Evolutionary conservation across 768 basidiomycete species (phyloP).

Genomic region (Xanthoconium stramineum): DNA sequence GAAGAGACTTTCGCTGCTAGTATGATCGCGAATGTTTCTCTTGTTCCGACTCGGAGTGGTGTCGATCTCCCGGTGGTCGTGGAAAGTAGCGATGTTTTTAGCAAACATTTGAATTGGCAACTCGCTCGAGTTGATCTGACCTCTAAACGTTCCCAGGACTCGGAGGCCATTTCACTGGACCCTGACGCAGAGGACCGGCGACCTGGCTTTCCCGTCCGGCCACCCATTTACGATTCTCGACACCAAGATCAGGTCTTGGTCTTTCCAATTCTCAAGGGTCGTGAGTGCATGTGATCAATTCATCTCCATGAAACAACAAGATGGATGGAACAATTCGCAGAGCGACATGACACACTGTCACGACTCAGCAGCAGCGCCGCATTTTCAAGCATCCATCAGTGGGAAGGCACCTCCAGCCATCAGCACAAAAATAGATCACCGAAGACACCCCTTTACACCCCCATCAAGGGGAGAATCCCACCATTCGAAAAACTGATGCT

Average conservation of each 20-base stretch:
- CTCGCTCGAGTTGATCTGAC: neutral
- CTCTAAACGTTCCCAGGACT: neutral
- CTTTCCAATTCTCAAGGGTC: too few species aligned
- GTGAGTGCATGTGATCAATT: conserved; percentile 7
- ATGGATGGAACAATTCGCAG: conserved; percentile 13
- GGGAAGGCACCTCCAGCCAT: neutral
- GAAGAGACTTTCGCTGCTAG: conserved; percentile 1
- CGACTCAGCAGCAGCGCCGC: neutral
- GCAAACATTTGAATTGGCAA: neutral
- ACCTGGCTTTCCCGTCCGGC: neutral
- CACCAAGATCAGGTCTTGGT: neutral
- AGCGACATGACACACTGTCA: conserved; percentile 8
- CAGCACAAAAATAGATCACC: conserved; percentile 9
- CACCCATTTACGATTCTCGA: neutral
- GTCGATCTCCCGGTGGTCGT: conserved; percentile 15
- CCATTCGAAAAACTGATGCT: neutral
- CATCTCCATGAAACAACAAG: conserved; percentile 23
- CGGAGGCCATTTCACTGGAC: neutral
- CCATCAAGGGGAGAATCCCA: conserved; percentile 7
- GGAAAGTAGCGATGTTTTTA: neutral
- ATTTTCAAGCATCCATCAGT: conserved; percentile 2
- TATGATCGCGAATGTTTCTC: neutral
- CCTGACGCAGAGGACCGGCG: neutral
- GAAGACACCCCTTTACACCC: neutral
- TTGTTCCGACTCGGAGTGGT: neutral